phyloP scores from a whole-genome alignment of 495 filamentous ascomycete genomes.

The Terfezia claveryi region DNA sequence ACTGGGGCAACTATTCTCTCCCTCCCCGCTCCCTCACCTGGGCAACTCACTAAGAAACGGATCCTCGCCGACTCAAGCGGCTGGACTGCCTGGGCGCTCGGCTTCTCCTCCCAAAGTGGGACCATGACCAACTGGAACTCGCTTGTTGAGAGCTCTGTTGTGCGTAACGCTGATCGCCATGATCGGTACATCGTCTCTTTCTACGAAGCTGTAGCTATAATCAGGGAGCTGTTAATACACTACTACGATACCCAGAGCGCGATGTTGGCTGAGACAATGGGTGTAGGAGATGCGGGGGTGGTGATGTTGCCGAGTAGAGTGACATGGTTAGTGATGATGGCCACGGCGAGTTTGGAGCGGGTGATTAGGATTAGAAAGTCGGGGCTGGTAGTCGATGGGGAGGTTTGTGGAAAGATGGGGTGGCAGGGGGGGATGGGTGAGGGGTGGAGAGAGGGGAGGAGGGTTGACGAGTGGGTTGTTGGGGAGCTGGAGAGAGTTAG shows the following conservation, averaged over 20 bases:
- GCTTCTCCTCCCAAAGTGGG: not conserved
- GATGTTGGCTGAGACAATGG: not conserved
- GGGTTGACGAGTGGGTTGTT: not conserved
- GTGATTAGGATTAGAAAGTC: not conserved
- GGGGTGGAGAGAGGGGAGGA: not conserved
- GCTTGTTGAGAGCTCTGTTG: not conserved
- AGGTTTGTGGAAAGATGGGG: not conserved
- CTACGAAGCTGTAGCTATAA: not conserved
- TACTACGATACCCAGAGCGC: not conserved
- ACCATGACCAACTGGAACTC: not conserved
- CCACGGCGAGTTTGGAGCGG: not conserved
- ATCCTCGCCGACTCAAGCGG: not conserved
- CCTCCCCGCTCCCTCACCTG: not conserved
- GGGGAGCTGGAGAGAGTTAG: not conserved
- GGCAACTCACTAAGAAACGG: not conserved
- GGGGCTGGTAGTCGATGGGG: not conserved
- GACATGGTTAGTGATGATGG: not conserved
- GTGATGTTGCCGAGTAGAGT: not conserved
- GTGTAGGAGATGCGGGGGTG: not conserved
- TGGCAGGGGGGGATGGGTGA: not conserved
- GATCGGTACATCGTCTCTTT: not conserved
- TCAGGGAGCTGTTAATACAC: not conserved
- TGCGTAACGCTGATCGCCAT: not conserved
- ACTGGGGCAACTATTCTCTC: not conserved
- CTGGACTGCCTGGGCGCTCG: not conserved